Base-by-base conservation (phyloP, 768 basidiomycete species). In the Mycena leptocephala region DNA sequence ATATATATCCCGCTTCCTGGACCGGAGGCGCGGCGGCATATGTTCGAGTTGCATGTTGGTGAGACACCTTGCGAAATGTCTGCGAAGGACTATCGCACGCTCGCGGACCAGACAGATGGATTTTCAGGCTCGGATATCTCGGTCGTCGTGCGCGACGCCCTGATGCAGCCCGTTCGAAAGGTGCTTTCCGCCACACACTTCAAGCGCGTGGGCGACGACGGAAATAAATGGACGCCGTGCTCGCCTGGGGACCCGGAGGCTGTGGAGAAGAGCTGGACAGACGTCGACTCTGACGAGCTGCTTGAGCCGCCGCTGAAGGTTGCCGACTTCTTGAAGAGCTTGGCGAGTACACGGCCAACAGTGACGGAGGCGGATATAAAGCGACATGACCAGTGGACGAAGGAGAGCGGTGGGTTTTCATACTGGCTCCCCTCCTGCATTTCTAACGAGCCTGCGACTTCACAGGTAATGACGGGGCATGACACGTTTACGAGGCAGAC, bases 111-210 rank as follows among this genome's bases (percentile, higher is more conserved):
- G 81, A 99, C 98, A 0, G 96, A 98, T 26, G 97, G 97, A 0
- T 98, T 96, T 83, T 96, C 97, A 35, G 98, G 98, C 10, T 97
- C 96, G 10, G 98, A 99, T 86, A 97, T 99, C 65, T 93, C 97
- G 2, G 95, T 97, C 77, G 89, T 98, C 65, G 98, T 99, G 30
- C 94, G 97, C 71, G 98, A 99, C 81, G 97, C 98, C 0, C 90
- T 99, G 77, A 99, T 99, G 98, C 97, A 99, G 82, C 98, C 98
- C 1, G 96, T 99, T 18, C 93, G 98, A 67, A 99, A 99, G 83
- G 96, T 99, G 56, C 92, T 99, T 62, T 93, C 94, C 26, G 97
- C 98, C 2, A 98, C 97, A 0, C 98, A 99, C 85, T 99, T 99
- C 87, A 97, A 97, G 82, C 88, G 84, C 37, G 87, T 92, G 28